Conservation (phyloP, 2,329 filamentous ascomycete genomes). For the Penicillium freii region DNA sequence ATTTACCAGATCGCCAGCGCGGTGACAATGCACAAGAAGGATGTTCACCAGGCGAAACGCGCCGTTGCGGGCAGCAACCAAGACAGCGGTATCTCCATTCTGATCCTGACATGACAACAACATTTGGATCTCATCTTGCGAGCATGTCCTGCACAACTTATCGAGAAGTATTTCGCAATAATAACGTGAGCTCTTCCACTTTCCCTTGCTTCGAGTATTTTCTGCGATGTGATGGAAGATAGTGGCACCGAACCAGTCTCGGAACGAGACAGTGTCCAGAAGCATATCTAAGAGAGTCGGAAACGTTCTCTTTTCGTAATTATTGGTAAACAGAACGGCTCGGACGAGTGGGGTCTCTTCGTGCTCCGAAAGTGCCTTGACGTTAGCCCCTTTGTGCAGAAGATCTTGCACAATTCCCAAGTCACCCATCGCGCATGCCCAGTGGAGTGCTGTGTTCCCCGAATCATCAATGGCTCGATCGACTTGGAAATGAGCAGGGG, state of each 20-base stretch:
- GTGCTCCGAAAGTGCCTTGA: slow-evolving; percentile 65
- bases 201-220: slow-evolving; percentile 80
- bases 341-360: slow-evolving; percentile 93
- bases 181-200: slow-evolving; percentile 85
- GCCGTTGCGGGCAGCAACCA: slow-evolving; percentile 79
- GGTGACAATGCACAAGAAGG: slow-evolving; percentile 72
- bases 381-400: slow-evolving; percentile 72
- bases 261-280: slow-evolving; percentile 73
- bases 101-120: slow-evolving; percentile 80
- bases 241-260: slow-evolving; percentile 78
- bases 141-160: slow-evolving; percentile 74
- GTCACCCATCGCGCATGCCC: slow-evolving; percentile 97
- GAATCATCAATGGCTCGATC: slow-evolving; percentile 93
- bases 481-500: slow-evolving; percentile 81
- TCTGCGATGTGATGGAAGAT: slow-evolving; percentile 93
- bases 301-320: slow-evolving; percentile 90
- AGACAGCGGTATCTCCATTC: slow-evolving; percentile 86
- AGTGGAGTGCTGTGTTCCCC: slow-evolving; percentile 88
- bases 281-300: slow-evolving; percentile 79
- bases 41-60: slow-evolving; percentile 71
- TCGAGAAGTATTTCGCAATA: slow-evolving; percentile 91
- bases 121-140: slow-evolving; percentile 71
- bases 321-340: slow-evolving; percentile 94
- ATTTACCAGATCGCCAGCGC: slow-evolving; percentile 76
- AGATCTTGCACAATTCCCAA: slow-evolving; percentile 86